These are phyloP conservation scores for Aspergillus uvarum DNA, from an alignment of 2,329 filamentous ascomycete species.

Conservation along the genomic window DNA sequence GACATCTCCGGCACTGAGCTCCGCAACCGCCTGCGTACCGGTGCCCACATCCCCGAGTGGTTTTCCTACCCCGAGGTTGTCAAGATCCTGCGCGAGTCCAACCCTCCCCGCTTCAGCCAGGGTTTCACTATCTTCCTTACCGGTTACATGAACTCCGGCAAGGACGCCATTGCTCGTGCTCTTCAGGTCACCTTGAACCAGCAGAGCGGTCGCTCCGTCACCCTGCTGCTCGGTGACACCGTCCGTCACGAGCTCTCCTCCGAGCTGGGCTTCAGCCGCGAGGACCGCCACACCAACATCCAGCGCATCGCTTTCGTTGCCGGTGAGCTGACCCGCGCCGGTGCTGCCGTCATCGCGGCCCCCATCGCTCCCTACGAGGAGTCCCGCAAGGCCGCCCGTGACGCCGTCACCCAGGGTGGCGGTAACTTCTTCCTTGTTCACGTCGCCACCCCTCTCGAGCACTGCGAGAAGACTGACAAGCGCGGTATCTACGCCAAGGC, in stretches of 20 bases:
- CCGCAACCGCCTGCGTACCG: slow-evolving; percentile 83
- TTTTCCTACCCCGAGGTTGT: slow-evolving; percentile 99
- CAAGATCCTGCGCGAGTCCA: slow-evolving; percentile 90
- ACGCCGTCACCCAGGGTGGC: slow-evolving; percentile 71
- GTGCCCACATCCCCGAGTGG: slow-evolving; percentile 96
- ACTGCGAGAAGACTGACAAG: slow-evolving; percentile 94
- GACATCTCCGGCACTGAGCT: slow-evolving; percentile 90
- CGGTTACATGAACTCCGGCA: slow-evolving; percentile 93
- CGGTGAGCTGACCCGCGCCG: slow-evolving; percentile 86
- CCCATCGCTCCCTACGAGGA: slow-evolving; percentile 92
- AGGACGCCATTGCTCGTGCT: slow-evolving; percentile 93
- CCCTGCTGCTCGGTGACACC: slow-evolving; percentile 91
- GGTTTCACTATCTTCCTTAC: slow-evolving; percentile 99
- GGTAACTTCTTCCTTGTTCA: slow-evolving; percentile 95
- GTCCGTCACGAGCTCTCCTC: slow-evolving; percentile 90
- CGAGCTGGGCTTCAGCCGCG: slow-evolving; percentile 90
- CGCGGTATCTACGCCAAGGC: slow-evolving; percentile 84
- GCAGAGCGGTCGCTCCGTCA: slow-evolving; percentile 91
- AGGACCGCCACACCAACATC: slow-evolving; percentile 94
- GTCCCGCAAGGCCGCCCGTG: slow-evolving; percentile 72
- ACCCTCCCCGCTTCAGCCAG: slow-evolving; percentile 85
- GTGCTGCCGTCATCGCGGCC: slow-evolving; percentile 91
- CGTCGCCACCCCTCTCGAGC: slow-evolving; percentile 87
- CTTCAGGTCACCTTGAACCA: slow-evolving; percentile 97
- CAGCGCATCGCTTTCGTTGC: slow-evolving; percentile 95